Percentiles rank a stretch among this genome's conserved stretches.
Conservation (phyloP, 2,329 filamentous ascomycete genomes). For the Thelonectria rubi region DNA sequence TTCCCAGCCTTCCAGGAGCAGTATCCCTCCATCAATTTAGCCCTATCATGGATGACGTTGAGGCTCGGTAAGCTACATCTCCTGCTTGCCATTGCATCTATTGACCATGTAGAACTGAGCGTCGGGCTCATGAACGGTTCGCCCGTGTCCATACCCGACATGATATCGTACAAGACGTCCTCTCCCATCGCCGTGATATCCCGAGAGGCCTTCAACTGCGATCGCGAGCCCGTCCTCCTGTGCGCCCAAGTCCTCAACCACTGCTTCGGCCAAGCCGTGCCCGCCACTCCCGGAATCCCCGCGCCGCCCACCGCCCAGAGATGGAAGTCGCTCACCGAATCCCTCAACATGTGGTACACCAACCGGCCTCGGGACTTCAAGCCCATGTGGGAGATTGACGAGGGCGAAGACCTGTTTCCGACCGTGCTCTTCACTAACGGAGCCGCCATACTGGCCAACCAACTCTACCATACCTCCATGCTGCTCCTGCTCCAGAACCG, state of each 20-base stretch:
- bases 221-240: slow-evolving; percentile 44
- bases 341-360: slow-evolving; percentile 46
- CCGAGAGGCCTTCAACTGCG: slow-evolving; percentile 34
- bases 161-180: slow-evolving; percentile 31
- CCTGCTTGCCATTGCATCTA: neutral
- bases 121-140: slow-evolving; percentile 42
- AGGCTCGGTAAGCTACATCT: slow-evolving; percentile 38
- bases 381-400: slow-evolving; percentile 47
- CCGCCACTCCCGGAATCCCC: slow-evolving; percentile 22
- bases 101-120: slow-evolving; percentile 37
- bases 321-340: slow-evolving; percentile 46
- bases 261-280: slow-evolving; percentile 33
- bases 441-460: slow-evolving; percentile 59
- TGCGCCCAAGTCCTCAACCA: slow-evolving; percentile 49
- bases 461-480: slow-evolving; percentile 66
- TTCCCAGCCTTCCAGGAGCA: slow-evolving; percentile 29
- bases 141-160: slow-evolving; percentile 38
- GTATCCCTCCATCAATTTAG: slow-evolving; percentile 26
- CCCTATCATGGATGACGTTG: slow-evolving; percentile 40
- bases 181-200: slow-evolving; percentile 31
- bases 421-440: slow-evolving; percentile 50
- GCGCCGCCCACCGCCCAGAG: slow-evolving; percentile 35
- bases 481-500: slow-evolving; percentile 61
- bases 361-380: slow-evolving; percentile 46
- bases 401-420: slow-evolving; percentile 46